Conservation (phyloP, 345 rosid species). For the Ailanthus altissimus region DNA sequence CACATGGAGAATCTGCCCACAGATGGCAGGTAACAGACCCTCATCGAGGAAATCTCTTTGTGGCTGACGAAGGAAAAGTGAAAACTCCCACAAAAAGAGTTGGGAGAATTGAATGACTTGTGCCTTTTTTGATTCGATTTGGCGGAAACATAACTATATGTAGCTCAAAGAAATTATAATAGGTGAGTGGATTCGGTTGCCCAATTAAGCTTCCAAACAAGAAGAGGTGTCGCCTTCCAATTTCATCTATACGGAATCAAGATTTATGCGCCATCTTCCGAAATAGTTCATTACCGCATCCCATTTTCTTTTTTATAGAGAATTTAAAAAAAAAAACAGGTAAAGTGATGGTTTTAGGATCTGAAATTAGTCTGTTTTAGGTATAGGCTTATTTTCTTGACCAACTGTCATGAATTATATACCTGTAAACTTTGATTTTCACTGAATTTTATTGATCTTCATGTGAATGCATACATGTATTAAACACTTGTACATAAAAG, state of each 20-base stretch:
- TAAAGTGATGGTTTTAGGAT: neutral
- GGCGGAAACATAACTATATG: neutral
- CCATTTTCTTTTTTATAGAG: neutral
- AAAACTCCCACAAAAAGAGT: neutral
- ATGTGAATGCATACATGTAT: neutral
- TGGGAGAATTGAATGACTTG: neutral
- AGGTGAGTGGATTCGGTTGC: neutral
- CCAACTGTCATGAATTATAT: no score
- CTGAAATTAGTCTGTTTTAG: neutral
- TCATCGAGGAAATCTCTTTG: neutral
- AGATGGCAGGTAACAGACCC: neutral
- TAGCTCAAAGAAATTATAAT: neutral
- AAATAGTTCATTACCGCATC: conserved; percentile 2
- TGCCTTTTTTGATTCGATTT: neutral
- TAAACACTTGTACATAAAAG: no score
- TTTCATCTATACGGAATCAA: neutral
- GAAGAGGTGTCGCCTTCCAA: neutral
- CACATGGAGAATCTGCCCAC: neutral
- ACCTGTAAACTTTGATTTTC: no score
- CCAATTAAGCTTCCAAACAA: conserved; percentile 11
- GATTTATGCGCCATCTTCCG: neutral
- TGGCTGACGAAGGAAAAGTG: neutral
- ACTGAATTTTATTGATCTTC: neutral
- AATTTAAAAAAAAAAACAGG: neutral
- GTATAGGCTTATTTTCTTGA: no score